These are phyloP conservation scores for Ustilago bromivora DNA, from an alignment of 1,284 basidiomycete species.

Conservation along the genomic window DNA sequence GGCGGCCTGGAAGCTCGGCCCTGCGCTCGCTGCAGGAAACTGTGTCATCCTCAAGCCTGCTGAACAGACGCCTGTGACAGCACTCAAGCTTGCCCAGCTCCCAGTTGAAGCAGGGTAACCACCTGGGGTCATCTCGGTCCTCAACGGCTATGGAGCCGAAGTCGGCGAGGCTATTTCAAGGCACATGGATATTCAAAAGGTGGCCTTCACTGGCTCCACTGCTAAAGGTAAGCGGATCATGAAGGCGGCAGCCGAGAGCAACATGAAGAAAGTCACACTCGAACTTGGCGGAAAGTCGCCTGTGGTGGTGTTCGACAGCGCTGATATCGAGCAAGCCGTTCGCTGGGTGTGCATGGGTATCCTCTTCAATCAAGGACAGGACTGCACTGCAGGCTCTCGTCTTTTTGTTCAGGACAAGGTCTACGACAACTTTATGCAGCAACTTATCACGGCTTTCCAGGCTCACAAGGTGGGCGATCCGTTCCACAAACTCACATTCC, in stretches of 20 bases:
- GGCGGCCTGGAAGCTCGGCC: conserved; percentile 73
- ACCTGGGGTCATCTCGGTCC: conserved; percentile 77
- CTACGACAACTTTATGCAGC: conserved; percentile 77
- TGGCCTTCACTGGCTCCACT: conserved; percentile 75
- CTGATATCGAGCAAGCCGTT: conserved; percentile 71
- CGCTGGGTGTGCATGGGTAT: conserved; percentile 83
- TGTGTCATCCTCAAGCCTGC: conserved; percentile 75
- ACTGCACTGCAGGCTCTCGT: conserved; percentile 79
- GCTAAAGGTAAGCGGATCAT: conserved; percentile 80
- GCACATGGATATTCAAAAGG: conserved; percentile 79
- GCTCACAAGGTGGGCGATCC: conserved; percentile 75
- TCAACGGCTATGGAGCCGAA: conserved; percentile 83
- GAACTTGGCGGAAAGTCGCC: conserved; percentile 86
- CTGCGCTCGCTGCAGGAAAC: conserved; percentile 70
- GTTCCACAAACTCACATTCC: conserved; percentile 78
- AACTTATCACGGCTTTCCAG: conserved; percentile 74
- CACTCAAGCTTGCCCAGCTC: conserved; percentile 79
- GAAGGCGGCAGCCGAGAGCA: conserved; percentile 84
- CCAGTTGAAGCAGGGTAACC: conserved; percentile 84
- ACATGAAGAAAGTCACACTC: conserved; percentile 83
- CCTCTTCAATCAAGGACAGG: conserved; percentile 74
- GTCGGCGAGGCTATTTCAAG: conserved; percentile 77
- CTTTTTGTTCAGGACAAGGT: conserved; percentile 77
- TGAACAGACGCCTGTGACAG: conserved; percentile 78
- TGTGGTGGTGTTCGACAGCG: conserved; percentile 79